Evolutionary conservation across 2,329 filamentous ascomycete species (phyloP), one percentile per base, ranked within the genome.

Genomic region (Geosmithia putterillii): DNA sequence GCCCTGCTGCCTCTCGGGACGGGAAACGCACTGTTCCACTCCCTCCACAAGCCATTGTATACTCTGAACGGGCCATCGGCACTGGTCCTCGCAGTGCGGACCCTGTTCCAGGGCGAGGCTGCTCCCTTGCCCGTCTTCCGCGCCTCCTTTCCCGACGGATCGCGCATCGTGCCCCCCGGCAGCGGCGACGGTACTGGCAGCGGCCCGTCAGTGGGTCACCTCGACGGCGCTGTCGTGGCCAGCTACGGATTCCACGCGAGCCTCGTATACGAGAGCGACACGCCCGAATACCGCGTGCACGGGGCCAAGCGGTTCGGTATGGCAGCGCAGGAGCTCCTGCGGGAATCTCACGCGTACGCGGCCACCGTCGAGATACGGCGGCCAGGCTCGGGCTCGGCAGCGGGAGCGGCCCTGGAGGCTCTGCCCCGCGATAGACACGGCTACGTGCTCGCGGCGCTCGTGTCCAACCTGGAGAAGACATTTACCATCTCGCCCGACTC

Each of bases 211-310:
- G 1, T 69, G 4, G 54, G 57, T 0, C 57, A 61, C 39, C 65
- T 83, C 20, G 74, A 83, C 53, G 89, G 87, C 21, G 83, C 83
- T 20, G 86, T 95, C 19, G 89, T 96, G 2, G 82, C 81, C 38
- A 92, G 84, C 59, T 94, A 94, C 74, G 90, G 85, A 18, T 79
- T 96, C 54, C 90, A 96, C 56, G 86, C 89, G 23, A 80, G 82
- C 37, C 72, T 96, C 3, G 87, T 96, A 19, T 88, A 86, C 52
- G 88, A 95, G 64, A 92, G 85, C 60, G 90, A 96, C 60, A 94
- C 89, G 0, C 68, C 76, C 0, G 82, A 79, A 50, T 90, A 90
- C 61, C 81, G 90, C 48, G 75, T 77, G 50, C 81, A 83, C 54
- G 90, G 90, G 12, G 70, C 71, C 25, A 76, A 83, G 56, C 74